Conservation (phyloP, 495 filamentous ascomycete species). For the Venustampulla echinocandica region DNA sequence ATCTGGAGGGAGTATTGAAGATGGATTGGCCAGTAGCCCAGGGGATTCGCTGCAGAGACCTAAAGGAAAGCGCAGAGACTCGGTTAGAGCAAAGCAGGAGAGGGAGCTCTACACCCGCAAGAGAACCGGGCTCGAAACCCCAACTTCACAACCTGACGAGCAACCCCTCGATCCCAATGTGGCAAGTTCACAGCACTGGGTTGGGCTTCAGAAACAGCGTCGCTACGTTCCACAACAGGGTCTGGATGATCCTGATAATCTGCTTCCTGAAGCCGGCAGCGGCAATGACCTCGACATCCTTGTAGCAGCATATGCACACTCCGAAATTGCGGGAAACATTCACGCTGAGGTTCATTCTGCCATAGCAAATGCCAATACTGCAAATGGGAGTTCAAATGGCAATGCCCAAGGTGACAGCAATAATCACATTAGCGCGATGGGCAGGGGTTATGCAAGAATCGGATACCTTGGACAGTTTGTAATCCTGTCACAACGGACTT, state of each 20-base stretch:
- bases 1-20: conserved; percentile 51
- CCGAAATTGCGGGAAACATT: conserved; percentile 68
- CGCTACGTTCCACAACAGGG: conserved; percentile 53
- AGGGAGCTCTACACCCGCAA: conserved; percentile 83
- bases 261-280: conserved; percentile 58
- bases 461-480: conserved; percentile 72
- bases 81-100: conserved; percentile 75
- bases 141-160: conserved; percentile 59
- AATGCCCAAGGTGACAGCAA: conserved; percentile 38
- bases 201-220: conserved; percentile 56
- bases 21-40: conserved; percentile 44
- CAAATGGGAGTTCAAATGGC: conserved; percentile 64
- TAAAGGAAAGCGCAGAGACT: conserved; percentile 57
- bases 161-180: conserved; percentile 42
- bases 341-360: conserved; percentile 73
- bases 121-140: conserved; percentile 54
- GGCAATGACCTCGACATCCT: conserved; percentile 78
- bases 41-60: conserved; percentile 54
- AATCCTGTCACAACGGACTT: conserved; percentile 84
- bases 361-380: conserved; percentile 46
- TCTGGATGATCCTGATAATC: conserved; percentile 58
- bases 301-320: conserved; percentile 62
- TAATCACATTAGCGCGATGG: conserved; percentile 41
- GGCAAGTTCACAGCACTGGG: conserved; percentile 46
- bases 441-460: conserved; percentile 73